phyloP scores from a whole-genome alignment of 2,329 filamentous ascomycete species.

The Penicillium hordei region DNA sequence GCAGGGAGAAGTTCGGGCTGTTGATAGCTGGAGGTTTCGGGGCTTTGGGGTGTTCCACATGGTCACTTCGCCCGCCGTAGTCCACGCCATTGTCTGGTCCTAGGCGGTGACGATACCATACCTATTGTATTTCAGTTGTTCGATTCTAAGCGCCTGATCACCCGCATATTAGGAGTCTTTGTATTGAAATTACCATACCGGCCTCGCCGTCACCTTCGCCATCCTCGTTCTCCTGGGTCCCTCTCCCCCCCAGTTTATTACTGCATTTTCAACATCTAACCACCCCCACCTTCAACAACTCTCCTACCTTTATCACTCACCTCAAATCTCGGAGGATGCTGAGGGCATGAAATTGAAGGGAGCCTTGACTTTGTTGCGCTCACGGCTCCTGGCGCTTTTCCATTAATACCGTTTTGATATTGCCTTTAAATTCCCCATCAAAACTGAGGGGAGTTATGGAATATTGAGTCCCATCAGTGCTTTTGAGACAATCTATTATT shows the following conservation, averaged over 20 bases:
- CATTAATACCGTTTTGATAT: slow-evolving; percentile 25
- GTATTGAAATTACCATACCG: slow-evolving; percentile 25
- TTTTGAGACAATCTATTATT: slow-evolving; percentile 17
- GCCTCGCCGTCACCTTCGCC: slow-evolving; percentile 21
- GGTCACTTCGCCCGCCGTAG: slow-evolving; percentile 28
- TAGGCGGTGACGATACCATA: slow-evolving; percentile 22
- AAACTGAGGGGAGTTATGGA: slow-evolving; percentile 33
- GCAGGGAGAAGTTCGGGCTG: slow-evolving; percentile 6
- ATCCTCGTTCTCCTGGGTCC: slow-evolving; percentile 22
- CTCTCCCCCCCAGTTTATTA: slow-evolving; percentile 20
- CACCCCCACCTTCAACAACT: slow-evolving; percentile 14
- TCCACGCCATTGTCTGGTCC: slow-evolving; percentile 11
- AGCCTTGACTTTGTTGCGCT: slow-evolving; percentile 43
- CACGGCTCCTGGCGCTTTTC: slow-evolving; percentile 42
- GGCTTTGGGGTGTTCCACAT: slow-evolving; percentile 22
- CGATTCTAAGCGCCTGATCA: not conserved
- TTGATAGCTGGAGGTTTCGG: slow-evolving; percentile 6
- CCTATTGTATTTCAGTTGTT: slow-evolving; percentile 2
- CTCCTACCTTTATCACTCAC: slow-evolving; percentile 7
- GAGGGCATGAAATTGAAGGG: slow-evolving; percentile 42
- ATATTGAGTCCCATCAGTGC: slow-evolving; percentile 24
- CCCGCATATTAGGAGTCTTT: not conserved
- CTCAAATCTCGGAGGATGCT: slow-evolving; percentile 34
- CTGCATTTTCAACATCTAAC: slow-evolving; percentile 26
- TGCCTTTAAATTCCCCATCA: slow-evolving; percentile 17